Evolutionary conservation across 2,329 filamentous ascomycete genomes (phyloP).

Genomic region (Pezicula carpinea): DNA sequence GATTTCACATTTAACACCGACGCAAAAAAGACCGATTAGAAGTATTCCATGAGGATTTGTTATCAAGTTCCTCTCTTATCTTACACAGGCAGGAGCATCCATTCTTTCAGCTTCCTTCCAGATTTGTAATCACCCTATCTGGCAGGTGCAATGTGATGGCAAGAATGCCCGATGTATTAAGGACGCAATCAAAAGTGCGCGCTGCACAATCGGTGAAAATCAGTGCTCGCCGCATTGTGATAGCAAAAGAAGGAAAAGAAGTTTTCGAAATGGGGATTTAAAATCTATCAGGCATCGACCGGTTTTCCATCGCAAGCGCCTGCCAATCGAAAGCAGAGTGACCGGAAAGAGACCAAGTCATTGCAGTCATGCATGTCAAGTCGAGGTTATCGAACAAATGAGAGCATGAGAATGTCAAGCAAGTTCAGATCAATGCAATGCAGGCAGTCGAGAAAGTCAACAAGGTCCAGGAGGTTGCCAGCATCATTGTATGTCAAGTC

Average conservation of each 20-base stretch:
- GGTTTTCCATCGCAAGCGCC: background rate
- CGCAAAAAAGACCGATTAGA: too few species aligned
- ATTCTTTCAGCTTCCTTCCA: background rate
- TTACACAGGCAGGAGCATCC: constrained; percentile 9
- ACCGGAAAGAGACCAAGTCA: constrained; percentile 1
- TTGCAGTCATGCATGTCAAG: constrained; percentile 18
- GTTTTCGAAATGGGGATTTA: background rate
- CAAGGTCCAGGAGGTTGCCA: constrained; percentile 4
- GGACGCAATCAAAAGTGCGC: background rate
- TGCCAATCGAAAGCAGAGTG: background rate
- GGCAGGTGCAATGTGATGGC: constrained; percentile 7
- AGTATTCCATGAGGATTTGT: too few species aligned
- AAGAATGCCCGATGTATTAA: background rate
- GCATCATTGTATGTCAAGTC: constrained; percentile 13
- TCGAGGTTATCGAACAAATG: constrained; percentile 9
- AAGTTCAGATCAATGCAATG: constrained; percentile 21
- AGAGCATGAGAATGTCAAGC: constrained; percentile 20
- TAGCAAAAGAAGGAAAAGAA: background rate
- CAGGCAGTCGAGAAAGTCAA: constrained; percentile 12
- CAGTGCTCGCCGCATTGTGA: constrained; percentile 2
- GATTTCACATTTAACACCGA: too few species aligned
- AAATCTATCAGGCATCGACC: background rate
- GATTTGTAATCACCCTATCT: constrained; percentile 3
- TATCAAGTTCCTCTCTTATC: constrained; percentile 8
- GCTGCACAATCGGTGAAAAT: background rate